Evolutionary conservation across 129 eudicot genomes (phyloP).

Genomic region (Chrysanthemum seticuspe): DNA sequence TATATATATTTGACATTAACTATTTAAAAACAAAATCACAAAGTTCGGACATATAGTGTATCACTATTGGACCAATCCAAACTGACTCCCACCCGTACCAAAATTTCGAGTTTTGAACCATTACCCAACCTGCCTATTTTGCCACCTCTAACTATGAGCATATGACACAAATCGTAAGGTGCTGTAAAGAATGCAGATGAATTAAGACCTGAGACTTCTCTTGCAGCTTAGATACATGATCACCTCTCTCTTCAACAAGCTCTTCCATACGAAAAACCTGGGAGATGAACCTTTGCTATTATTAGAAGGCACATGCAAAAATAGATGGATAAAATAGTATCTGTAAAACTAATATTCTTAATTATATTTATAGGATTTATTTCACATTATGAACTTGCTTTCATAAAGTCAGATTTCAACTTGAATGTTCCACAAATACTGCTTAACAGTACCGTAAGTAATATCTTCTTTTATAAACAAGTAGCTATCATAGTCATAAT

Average conservation of each 20-base stretch:
- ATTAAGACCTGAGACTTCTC: slow-evolving; percentile 63
- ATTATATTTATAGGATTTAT: background rate
- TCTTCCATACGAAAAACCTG: slow-evolving; percentile 66
- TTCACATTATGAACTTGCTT: background rate
- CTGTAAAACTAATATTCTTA: background rate
- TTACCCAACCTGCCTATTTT: background rate
- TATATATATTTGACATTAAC: too few species aligned
- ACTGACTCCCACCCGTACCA: background rate
- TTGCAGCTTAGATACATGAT: slow-evolving; percentile 45
- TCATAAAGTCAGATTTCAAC: background rate
- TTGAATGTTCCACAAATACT: background rate
- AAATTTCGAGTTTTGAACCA: background rate
- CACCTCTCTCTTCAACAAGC: slow-evolving; percentile 59
- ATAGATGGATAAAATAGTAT: too few species aligned
- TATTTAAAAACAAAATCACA: too few species aligned
- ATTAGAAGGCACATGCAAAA: background rate
- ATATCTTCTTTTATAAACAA: slow-evolving; percentile 5
- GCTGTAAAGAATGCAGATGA: slow-evolving; percentile 1
- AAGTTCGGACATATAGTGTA: too few species aligned
- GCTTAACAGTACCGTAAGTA: background rate
- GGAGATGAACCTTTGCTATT: slow-evolving; percentile 1
- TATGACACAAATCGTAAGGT: background rate
- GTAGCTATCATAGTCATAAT: slow-evolving; percentile 1
- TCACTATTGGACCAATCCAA: background rate
- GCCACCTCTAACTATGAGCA: background rate